phyloP scores from a whole-genome alignment of 805 yeast species.

The Saccharomyces mikatae region DNA sequence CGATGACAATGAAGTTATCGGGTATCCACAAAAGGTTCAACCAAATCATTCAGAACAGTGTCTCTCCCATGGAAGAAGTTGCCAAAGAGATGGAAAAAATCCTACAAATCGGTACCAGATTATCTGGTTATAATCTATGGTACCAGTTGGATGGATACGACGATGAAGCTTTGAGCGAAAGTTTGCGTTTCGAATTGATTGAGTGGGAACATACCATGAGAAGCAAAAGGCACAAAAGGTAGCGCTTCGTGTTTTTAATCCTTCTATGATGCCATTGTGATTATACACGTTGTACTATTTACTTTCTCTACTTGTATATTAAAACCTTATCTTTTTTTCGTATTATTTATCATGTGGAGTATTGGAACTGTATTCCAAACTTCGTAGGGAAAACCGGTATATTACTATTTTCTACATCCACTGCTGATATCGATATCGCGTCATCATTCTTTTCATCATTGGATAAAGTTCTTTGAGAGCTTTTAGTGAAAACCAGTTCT shows the following conservation, averaged over 20 bases:
- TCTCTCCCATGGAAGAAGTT: constrained; percentile 48
- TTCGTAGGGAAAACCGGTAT: constrained; percentile 13
- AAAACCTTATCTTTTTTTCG: not conserved
- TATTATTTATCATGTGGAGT: constrained; percentile 14
- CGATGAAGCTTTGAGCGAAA: constrained; percentile 61
- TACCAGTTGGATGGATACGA: constrained; percentile 70
- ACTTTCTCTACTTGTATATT: not conserved
- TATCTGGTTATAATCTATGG: constrained; percentile 65
- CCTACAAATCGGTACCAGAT: constrained; percentile 50
- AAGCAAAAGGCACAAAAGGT: constrained; percentile 29
- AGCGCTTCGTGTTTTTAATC: not conserved
- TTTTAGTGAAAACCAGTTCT: constrained; percentile 33
- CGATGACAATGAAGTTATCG: constrained; percentile 57
- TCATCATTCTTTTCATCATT: constrained; percentile 29
- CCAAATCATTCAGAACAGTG: constrained; percentile 60
- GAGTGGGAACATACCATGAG: constrained; percentile 43
- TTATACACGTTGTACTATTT: not conserved
- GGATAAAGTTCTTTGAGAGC: constrained; percentile 24
- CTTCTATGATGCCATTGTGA: not conserved
- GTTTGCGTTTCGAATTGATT: constrained; percentile 47
- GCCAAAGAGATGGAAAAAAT: constrained; percentile 53
- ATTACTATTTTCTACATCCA: not conserved
- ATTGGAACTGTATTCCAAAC: constrained; percentile 28
- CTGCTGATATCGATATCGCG: not conserved
- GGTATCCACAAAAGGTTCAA: constrained; percentile 60